Conservation (phyloP, 2,329 filamentous ascomycete genomes). For the Clonostachys solani region DNA sequence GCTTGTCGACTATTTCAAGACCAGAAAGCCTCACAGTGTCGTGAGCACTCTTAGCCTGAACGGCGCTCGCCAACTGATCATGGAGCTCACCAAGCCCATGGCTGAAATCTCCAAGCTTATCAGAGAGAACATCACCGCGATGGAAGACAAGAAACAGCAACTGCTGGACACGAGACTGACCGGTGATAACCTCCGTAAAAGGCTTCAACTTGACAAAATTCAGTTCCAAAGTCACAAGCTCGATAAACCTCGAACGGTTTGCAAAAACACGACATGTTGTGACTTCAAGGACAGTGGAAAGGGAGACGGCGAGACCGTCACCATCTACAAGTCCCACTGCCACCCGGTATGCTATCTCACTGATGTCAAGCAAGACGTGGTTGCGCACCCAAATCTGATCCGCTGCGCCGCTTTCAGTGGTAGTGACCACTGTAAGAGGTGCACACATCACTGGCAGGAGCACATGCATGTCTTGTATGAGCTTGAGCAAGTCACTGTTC, state of each 20-base stretch:
- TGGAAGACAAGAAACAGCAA: not conserved
- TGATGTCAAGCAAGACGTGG: not conserved
- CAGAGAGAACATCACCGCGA: not conserved
- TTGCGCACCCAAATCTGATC: not conserved
- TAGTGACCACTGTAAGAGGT: not conserved
- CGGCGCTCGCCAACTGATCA: not conserved
- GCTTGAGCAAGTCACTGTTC: not conserved
- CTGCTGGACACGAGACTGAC: not conserved
- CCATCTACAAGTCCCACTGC: not conserved
- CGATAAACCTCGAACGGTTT: not conserved
- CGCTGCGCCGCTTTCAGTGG: not conserved
- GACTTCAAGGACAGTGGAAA: not conserved
- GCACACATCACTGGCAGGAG: not conserved
- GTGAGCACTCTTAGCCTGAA: not conserved
- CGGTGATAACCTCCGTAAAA: too few species aligned
- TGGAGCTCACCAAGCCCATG: not conserved
- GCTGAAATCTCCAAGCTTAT: not conserved
- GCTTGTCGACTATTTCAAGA: not conserved
- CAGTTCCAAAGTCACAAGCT: not conserved
- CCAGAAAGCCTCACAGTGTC: not conserved
- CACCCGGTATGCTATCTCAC: not conserved
- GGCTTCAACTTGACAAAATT: too few species aligned
- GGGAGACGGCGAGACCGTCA: not conserved
- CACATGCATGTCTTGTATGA: not conserved
- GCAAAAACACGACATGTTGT: not conserved